Percentiles rank a stretch among this genome's conserved stretches.
Conservation (phyloP, 1,284 basidiomycete species). For the Leccinum griseonigrum region DNA sequence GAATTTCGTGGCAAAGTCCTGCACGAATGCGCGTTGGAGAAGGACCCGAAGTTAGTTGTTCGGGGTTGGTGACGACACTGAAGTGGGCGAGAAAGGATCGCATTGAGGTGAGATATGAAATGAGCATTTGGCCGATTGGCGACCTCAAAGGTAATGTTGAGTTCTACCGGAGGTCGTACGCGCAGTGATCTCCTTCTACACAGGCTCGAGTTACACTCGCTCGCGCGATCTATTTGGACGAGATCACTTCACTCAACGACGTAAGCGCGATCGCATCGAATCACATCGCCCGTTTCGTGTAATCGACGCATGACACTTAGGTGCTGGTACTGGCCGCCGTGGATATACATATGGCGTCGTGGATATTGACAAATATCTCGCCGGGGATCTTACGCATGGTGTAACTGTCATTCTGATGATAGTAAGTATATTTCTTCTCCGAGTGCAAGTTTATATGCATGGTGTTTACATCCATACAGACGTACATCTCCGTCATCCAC, state of each 20-base stretch:
- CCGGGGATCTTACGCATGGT: too few species aligned
- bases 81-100: not conserved
- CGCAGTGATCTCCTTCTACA: not conserved
- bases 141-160: not conserved
- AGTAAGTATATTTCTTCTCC: too few species aligned
- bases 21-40: not conserved
- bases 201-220: not conserved
- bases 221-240: not conserved
- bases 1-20: not conserved
- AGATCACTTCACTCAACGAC: conserved; percentile 1
- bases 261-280: not conserved
- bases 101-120: not conserved
- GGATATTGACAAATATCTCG: too few species aligned
- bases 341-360: too few species aligned
- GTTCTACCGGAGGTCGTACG: not conserved
- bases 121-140: not conserved
- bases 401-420: too few species aligned
- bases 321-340: too few species aligned
- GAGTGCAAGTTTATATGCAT: too few species aligned
- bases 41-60: not conserved
- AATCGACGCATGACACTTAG: too few species aligned
- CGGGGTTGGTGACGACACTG: not conserved
- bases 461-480: too few species aligned
- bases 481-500: too few species aligned
- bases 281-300: too few species aligned